These are phyloP conservation scores for Blastobotrys americana DNA, from an alignment of 805 yeast genomes.

Conservation along the genomic window DNA sequence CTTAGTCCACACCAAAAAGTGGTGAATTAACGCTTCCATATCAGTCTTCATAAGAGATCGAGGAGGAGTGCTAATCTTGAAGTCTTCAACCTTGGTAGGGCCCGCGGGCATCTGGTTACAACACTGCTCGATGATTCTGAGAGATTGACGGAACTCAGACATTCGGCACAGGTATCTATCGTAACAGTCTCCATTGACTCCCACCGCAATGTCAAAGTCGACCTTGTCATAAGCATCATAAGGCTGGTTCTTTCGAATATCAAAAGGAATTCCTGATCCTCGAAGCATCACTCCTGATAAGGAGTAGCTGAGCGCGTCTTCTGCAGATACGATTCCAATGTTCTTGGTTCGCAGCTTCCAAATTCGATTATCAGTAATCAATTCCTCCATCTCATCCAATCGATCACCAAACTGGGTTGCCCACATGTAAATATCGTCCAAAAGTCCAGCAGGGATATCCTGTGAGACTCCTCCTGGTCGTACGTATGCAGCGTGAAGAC, in stretches of 20 bases:
- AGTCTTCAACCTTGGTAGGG: constrained; percentile 85
- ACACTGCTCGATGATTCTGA: constrained; percentile 85
- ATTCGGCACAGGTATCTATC: constrained; percentile 83
- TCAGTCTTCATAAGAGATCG: constrained; percentile 79
- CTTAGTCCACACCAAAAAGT: constrained; percentile 78
- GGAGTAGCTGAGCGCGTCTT: constrained; percentile 76
- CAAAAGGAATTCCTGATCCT: constrained; percentile 85
- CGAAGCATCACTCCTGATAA: constrained; percentile 85
- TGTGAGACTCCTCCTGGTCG: constrained; percentile 92
- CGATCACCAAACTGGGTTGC: constrained; percentile 93
- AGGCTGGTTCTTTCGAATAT: constrained; percentile 78
- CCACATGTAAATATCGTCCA: constrained; percentile 93
- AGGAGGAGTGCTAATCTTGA: constrained; percentile 77
- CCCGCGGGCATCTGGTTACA: constrained; percentile 89
- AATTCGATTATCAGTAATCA: constrained; percentile 82
- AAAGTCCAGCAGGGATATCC: constrained; percentile 76
- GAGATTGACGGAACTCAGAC: constrained; percentile 88
- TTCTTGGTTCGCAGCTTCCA: constrained; percentile 84
- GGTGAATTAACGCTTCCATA: constrained; percentile 89
- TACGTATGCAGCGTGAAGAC: constrained; percentile 80
- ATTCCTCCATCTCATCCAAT: constrained; percentile 83
- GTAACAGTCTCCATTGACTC: constrained; percentile 82
- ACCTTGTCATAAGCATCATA: constrained; percentile 84
- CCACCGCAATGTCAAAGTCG: constrained; percentile 83
- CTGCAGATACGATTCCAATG: constrained; percentile 76